Conservation (phyloP, 768 basidiomycete genomes). For the Hydnomerulius pinastri region DNA sequence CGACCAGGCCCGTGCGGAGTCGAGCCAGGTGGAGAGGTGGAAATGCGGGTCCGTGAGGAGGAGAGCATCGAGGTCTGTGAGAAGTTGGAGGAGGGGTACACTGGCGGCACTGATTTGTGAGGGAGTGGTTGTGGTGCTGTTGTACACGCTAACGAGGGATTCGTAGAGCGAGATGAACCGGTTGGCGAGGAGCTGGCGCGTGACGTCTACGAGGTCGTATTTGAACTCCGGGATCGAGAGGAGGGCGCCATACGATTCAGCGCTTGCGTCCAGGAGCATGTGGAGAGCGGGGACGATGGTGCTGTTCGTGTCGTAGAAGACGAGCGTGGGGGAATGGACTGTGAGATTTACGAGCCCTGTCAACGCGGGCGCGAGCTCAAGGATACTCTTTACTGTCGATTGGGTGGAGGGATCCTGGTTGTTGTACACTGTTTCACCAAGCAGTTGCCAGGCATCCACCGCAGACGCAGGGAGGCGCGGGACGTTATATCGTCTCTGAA, state of each 20-base stretch:
- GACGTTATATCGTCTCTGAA: conserved; percentile 31
- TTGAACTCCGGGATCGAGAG: conserved; percentile 33
- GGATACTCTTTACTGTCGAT: conserved; percentile 33
- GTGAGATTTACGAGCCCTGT: conserved; percentile 27
- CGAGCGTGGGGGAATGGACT: conserved; percentile 27
- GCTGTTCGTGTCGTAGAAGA: conserved; percentile 34
- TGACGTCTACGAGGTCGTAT: conserved; percentile 41
- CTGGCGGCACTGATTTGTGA: conserved; percentile 24
- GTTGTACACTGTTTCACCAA: no score
- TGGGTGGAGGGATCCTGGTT: conserved; percentile 29
- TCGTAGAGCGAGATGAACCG: conserved; percentile 37
- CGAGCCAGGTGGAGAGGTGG: conserved; percentile 39
- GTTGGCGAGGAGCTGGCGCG: conserved; percentile 43
- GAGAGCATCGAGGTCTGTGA: conserved; percentile 37
- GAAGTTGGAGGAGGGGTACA: conserved; percentile 29
- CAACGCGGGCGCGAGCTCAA: no score
- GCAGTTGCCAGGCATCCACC: no score
- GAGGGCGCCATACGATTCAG: conserved; percentile 18
- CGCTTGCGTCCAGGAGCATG: conserved; percentile 44
- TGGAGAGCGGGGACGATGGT: no score
- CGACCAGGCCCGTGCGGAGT: conserved; percentile 33
- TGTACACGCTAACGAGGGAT: conserved; percentile 31
- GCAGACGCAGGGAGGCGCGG: conserved; percentile 20
- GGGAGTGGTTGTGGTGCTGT: conserved; percentile 20
- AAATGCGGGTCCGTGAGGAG: conserved; percentile 35